A percentile compares a stretch with the other conserved stretches of the same genome.
phyloP scores from a whole-genome alignment of 176 grass and related monocot genomes.

The Raddia distichophylla region DNA sequence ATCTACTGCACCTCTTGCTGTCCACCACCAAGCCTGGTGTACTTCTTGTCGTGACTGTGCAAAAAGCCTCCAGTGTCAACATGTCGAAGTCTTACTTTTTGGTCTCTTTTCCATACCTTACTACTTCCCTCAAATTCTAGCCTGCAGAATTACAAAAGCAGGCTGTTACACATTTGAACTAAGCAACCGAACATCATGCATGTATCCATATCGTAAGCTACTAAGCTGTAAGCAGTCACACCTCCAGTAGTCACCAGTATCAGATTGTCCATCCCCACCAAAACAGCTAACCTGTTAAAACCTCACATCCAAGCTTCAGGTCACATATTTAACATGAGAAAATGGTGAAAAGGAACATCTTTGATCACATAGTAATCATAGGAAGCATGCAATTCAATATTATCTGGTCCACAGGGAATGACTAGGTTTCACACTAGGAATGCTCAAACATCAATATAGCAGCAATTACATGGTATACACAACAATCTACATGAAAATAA shows the following conservation, averaged over 20 bases:
- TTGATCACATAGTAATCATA: not conserved
- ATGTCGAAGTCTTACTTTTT: conserved; percentile 67
- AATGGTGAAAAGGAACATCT: conserved; percentile 13
- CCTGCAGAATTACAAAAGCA: conserved; percentile 38
- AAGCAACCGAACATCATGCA: not conserved
- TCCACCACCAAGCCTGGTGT: conserved; percentile 71
- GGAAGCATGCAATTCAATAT: not conserved
- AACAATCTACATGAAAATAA: not conserved
- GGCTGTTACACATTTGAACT: not conserved
- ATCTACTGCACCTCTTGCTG: conserved; percentile 66
- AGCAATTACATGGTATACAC: not conserved
- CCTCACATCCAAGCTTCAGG: conserved; percentile 36
- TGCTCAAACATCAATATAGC: not conserved
- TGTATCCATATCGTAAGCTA: not conserved
- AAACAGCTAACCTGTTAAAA: conserved; percentile 72
- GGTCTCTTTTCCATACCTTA: conserved; percentile 68
- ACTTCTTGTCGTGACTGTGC: conserved; percentile 86
- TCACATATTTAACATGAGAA: conserved; percentile 5
- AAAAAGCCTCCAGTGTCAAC: conserved; percentile 78
- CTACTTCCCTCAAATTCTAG: conserved; percentile 74
- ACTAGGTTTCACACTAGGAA: not conserved
- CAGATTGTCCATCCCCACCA: conserved; percentile 63
- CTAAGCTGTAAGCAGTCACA: conserved; percentile 22
- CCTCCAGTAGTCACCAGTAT: conserved; percentile 83
- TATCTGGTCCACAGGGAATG: not conserved